phyloP scores from a whole-genome alignment of 164 flowering plant genomes.

The Buxus sempervirens region DNA sequence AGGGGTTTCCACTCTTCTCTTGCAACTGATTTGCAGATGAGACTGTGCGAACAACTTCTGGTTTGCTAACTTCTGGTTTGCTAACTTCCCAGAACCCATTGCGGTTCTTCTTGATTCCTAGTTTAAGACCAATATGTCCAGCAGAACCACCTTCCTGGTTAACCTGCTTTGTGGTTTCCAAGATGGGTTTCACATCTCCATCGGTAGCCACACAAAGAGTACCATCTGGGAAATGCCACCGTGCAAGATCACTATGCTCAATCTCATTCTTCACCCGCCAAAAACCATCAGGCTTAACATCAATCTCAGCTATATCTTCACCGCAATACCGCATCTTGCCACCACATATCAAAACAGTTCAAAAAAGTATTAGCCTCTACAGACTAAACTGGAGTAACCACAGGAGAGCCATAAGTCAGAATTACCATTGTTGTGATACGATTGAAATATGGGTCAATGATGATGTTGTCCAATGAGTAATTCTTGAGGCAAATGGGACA shows the following conservation, averaged over 20 bases:
- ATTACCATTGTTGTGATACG: conserved; percentile 76
- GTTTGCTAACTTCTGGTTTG: conserved; percentile 83
- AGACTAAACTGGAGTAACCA: background rate
- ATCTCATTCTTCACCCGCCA: conserved; percentile 85
- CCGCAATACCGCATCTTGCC: conserved; percentile 70
- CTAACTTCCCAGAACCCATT: conserved; percentile 84
- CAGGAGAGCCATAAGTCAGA: conserved; percentile 2
- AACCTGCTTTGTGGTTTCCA: conserved; percentile 41
- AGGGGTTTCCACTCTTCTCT: conserved; percentile 31
- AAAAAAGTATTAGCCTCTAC: background rate
- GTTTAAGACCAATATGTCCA: conserved; percentile 53
- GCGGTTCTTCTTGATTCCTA: conserved; percentile 64
- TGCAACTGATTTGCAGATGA: conserved; percentile 42
- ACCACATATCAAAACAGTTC: conserved; percentile 9
- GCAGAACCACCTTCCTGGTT: conserved; percentile 75
- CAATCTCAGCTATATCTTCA: conserved; percentile 88
- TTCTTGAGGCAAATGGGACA: conserved; percentile 96
- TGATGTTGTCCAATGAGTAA: conserved; percentile 72
- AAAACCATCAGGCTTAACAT: conserved; percentile 92
- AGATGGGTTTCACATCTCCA: conserved; percentile 35
- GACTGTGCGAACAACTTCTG: conserved; percentile 43
- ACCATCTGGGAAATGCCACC: conserved; percentile 83
- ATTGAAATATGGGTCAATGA: conserved; percentile 93
- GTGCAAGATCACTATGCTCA: conserved; percentile 62
- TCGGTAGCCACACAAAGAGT: conserved; percentile 41